Base-by-base conservation (phyloP, 139 green algal genomes). In the Bryopsis sp. region DNA sequence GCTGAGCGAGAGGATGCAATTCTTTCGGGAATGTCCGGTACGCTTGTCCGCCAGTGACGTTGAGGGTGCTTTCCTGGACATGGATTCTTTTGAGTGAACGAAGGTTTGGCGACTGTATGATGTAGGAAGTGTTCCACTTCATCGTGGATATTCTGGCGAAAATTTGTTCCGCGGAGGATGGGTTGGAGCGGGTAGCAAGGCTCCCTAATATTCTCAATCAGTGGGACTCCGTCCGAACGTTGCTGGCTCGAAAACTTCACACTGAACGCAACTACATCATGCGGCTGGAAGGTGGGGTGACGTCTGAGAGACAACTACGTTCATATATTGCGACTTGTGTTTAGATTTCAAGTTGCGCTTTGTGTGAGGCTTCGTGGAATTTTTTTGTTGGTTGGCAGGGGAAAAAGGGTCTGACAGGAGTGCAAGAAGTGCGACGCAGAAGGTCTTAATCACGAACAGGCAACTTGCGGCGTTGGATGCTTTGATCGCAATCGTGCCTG, bases 181-280 rank as follows among this genome's bases (percentile, higher is more conserved):
- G n/a, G n/a, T n/a, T n/a, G n/a, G n/a, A n/a, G n/a, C n/a, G n/a
- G n/a, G n/a, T n/a, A n/a, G n/a, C n/a, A n/a, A n/a, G n/a, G n/a
- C n/a, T n/a, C n/a, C n/a, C n/a, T n/a, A n/a, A 34, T 15, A 46
- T 83, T 2, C 19, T 89, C 29, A 62, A 59, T 62, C 77, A 85
- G 67, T 83, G 84, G 78, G 82, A 91, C 58, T 79, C 81, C 37
- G 82, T 95, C 3, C 72, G 68, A 1, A 79, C 86, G 64, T 68
- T 95, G 61, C 77, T 96, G 33, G 39, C 57, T 2, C 73, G 84
- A 33, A 88, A 88, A 70, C 72, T 84, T 6, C 75, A 87, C 1
- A 79, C 74, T 57, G 88, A 92, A 72, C 73, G 74, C 0, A 86
- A 85, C 39, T 95, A 95, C 72, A 82, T 95, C 29, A 72, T 70